phyloP scores from a whole-genome alignment of 108 stramenopile species.

The Skeletonema potamos region DNA sequence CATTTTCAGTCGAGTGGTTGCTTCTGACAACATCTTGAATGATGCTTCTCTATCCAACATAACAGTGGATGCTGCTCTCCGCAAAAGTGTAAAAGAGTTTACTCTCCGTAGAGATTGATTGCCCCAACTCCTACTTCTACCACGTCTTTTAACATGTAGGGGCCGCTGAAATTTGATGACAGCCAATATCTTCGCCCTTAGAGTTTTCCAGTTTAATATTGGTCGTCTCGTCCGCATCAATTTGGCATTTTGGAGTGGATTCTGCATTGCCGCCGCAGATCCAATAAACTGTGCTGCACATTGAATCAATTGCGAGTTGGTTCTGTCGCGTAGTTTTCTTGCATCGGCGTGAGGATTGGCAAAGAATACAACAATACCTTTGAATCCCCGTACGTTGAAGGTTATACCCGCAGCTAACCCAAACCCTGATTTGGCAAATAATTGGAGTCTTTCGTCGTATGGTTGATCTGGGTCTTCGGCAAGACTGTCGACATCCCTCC shows the following conservation, averaged over 20 bases:
- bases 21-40: slow-evolving; percentile 3
- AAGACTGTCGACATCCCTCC: slow-evolving; percentile 11
- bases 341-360: slow-evolving; percentile 12
- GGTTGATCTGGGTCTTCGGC: slow-evolving; percentile 21
- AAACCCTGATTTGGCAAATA: slow-evolving; percentile 17
- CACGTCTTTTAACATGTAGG: not conserved
- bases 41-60: slow-evolving; percentile 5
- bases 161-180: slow-evolving; percentile 14
- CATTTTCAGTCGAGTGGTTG: slow-evolving; percentile 5
- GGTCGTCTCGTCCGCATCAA: not conserved
- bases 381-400: slow-evolving; percentile 7
- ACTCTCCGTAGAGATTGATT: not conserved
- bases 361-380: slow-evolving; percentile 17
- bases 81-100: not conserved
- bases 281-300: slow-evolving; percentile 10
- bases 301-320: slow-evolving; percentile 13
- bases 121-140: not conserved
- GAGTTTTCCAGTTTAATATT: slow-evolving; percentile 8
- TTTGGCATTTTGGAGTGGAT: slow-evolving; percentile 1
- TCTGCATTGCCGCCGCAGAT: slow-evolving; percentile 4
- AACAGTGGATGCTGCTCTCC: not conserved
- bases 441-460: slow-evolving; percentile 14
- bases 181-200: slow-evolving; percentile 9
- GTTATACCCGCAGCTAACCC: slow-evolving; percentile 11
- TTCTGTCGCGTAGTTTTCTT: not conserved